Conservation (phyloP, 2,329 filamentous ascomycete species). For the Hymenoscyphus scutula region DNA sequence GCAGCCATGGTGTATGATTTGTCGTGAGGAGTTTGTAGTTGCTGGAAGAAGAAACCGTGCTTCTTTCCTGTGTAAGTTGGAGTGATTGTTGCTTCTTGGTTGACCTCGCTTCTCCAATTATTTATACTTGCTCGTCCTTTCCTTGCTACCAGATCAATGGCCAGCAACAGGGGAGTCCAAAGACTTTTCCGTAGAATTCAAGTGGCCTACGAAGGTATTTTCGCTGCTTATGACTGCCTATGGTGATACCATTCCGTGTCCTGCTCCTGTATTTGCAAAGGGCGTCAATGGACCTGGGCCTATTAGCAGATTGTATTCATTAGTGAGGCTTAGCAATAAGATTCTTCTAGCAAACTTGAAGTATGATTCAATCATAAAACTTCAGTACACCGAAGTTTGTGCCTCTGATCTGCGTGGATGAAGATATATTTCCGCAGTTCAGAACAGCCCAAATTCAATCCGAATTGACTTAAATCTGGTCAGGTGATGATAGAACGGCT, state of each 20-base stretch:
- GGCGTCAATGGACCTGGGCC: neutral
- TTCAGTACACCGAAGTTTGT: neutral
- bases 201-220: neutral
- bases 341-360: neutral
- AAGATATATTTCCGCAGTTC: neutral
- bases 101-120: neutral
- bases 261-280: neutral
- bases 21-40: neutral
- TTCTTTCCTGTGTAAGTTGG: no score
- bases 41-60: neutral
- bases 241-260: neutral
- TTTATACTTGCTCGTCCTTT: no score
- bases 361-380: neutral
- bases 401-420: no score
- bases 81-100: neutral
- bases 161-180: neutral
- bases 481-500: no score
- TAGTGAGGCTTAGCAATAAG: neutral
- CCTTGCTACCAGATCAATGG: no score
- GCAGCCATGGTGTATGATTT: conserved; percentile 25
- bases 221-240: conserved; percentile 13
- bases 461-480: no score
- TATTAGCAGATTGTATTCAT: neutral
- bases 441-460: no score
- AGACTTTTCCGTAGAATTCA: neutral